These are phyloP conservation scores for Lactifluus rugatus DNA, from an alignment of 768 basidiomycete genomes.

Conservation along the genomic window DNA sequence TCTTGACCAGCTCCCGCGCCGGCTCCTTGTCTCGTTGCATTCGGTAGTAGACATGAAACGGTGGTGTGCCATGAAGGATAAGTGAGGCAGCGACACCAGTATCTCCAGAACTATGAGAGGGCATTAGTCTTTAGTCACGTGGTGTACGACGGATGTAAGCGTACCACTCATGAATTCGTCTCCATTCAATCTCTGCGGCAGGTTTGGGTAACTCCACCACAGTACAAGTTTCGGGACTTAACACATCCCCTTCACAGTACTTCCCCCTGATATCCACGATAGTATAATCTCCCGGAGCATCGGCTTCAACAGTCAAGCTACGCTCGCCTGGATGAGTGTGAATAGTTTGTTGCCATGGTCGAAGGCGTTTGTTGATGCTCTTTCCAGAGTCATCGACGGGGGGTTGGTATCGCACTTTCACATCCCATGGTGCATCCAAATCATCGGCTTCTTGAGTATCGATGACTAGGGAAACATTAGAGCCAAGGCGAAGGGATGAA, in stretches of 20 bases:
- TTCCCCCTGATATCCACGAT: conserved; percentile 64
- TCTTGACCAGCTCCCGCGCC: conserved; percentile 47
- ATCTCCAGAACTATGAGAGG: conserved; percentile 61
- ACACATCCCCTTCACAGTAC: conserved; percentile 74
- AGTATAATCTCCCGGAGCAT: conserved; percentile 67
- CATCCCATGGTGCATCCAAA: conserved; percentile 61
- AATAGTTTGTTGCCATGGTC: conserved; percentile 56
- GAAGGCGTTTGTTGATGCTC: conserved; percentile 33
- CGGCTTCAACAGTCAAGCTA: conserved; percentile 41
- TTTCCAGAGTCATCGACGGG: conserved; percentile 30
- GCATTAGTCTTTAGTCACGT: background rate
- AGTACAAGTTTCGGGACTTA: conserved; percentile 71
- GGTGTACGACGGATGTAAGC: conserved; percentile 16
- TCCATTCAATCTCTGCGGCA: conserved; percentile 80
- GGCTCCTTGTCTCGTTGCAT: conserved; percentile 62
- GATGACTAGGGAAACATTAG: conserved; percentile 49
- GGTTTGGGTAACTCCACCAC: conserved; percentile 71
- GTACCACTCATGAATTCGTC: conserved; percentile 85
- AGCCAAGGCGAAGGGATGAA: conserved; percentile 60
- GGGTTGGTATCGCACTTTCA: conserved; percentile 55
- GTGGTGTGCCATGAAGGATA: conserved; percentile 79
- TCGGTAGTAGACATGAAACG: conserved; percentile 76
- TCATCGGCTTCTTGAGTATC: conserved; percentile 43
- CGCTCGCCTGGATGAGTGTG: conserved; percentile 37
- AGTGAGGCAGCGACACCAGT: conserved; percentile 85